These are phyloP conservation scores for Alternaria burnsii DNA, from an alignment of 2,329 filamentous ascomycete species.

Conservation along the genomic window DNA sequence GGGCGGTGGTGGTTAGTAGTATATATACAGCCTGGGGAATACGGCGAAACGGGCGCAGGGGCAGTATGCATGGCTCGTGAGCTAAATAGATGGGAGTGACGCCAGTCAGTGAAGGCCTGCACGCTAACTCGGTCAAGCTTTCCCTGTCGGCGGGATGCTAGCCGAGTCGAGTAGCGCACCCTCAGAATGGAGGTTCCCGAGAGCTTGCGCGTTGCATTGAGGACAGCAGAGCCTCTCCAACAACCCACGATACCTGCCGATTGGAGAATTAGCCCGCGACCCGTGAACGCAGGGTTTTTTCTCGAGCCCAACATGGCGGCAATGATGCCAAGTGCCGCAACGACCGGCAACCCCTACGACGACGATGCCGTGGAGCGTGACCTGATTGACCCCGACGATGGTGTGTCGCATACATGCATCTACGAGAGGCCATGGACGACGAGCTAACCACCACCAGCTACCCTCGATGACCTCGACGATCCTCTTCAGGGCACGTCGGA, in stretches of 20 bases:
- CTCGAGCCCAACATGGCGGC: constrained; percentile 52
- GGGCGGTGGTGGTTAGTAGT: constrained; percentile 12
- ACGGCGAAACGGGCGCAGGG: constrained; percentile 21
- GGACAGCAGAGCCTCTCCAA: constrained; percentile 43
- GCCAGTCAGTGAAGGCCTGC: constrained; percentile 30
- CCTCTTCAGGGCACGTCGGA: constrained; percentile 75
- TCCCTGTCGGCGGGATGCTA: constrained; percentile 35
- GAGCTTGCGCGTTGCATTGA: constrained; percentile 25
- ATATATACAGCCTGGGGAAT: constrained; percentile 25
- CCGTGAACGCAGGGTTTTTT: constrained; percentile 33
- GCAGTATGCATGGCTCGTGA: constrained; percentile 27
- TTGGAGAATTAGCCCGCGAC: constrained; percentile 36
- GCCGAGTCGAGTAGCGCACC: constrained; percentile 31
- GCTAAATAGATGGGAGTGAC: constrained; percentile 39
- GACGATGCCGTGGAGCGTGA: constrained; percentile 58
- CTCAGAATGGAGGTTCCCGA: constrained; percentile 21
- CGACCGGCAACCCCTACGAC: constrained; percentile 54
- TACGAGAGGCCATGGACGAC: not conserved
- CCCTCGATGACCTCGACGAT: constrained; percentile 92
- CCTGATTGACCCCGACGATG: constrained; percentile 63
- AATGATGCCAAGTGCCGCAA: constrained; percentile 55
- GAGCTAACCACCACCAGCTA: constrained; percentile 62
- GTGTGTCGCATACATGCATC: constrained; percentile 45
- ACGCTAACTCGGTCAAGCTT: constrained; percentile 32
- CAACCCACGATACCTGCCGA: constrained; percentile 35